Evolutionary conservation across 2,329 filamentous ascomycete species (phyloP), one percentile per base, ranked within the genome.

Genomic region (Ophiostoma novo-ulmi): DNA sequence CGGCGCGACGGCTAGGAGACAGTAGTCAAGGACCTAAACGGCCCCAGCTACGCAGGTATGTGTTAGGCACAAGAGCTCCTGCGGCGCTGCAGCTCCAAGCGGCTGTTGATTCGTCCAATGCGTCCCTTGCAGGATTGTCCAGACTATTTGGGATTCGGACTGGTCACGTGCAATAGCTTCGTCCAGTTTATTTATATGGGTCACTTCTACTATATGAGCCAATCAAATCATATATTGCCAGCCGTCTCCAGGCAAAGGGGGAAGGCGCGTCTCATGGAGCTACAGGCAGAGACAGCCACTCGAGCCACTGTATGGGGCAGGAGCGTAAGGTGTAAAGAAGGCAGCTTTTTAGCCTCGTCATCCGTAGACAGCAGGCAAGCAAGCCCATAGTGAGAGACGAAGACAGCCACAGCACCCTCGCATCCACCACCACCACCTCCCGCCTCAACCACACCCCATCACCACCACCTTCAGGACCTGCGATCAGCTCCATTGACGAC

Each of bases 321-420:
- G 63, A 22, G 63, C 63, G 36, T 22, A 65, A 36, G 35, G 63
- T 65, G 63, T 39, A 65, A 64, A 39, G 77, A 80, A 84, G 82
- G 82, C 82, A 84, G 81, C 82, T 81, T 80, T 73, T 78, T 80
- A 83, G 83, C 83, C 82, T 85, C 83, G 83, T 85, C 83, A 85
- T 84, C 83, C n/a, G 64, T 26, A 65, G 31, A 65, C 48, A 55
- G 52, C 52, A 58, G 36, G 64, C 36, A 66, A 44, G 64, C 64
- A 66, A 41, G 63, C 36, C 63, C 36, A 36, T 17, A 64, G 61
- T 38, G 17, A 65, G 63, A 58, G 52, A 48, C 44, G 26, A 20
- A 20, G 31, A 39, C 17, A 39, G 63, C 63, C 64, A 39, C 65
- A 67, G 65, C 65, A 67, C 20, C 65, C 38, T 26, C n/a, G 36